Evolutionary conservation across 2,329 filamentous ascomycete species (phyloP).

Genomic region (Rachicladosporium sp.): DNA sequence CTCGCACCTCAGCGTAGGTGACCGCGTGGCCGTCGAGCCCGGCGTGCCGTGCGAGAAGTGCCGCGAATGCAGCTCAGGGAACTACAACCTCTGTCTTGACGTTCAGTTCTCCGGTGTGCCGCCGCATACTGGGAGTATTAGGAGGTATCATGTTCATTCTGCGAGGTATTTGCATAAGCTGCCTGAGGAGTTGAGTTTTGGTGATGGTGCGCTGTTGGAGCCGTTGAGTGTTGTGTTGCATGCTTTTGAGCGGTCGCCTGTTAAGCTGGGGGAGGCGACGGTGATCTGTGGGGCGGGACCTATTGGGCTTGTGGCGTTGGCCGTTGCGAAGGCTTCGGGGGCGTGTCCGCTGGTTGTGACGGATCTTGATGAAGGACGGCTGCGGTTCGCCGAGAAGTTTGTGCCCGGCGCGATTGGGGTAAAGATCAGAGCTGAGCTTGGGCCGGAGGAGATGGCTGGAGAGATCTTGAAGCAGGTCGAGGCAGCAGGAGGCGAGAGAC

Average conservation of each 20-base stretch:
- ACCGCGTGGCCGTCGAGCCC: slow-evolving; percentile 55
- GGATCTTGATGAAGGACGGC: slow-evolving; percentile 66
- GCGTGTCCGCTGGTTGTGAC: slow-evolving; percentile 70
- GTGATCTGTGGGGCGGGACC: slow-evolving; percentile 52
- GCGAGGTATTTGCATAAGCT: slow-evolving; percentile 86
- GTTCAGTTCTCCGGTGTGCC: slow-evolving; percentile 88
- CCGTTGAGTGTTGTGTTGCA: slow-evolving; percentile 36
- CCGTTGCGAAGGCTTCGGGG: slow-evolving; percentile 47
- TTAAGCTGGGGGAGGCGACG: slow-evolving; percentile 24
- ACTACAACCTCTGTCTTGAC: slow-evolving; percentile 77
- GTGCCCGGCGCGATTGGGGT: slow-evolving; percentile 26
- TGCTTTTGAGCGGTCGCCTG: slow-evolving; percentile 27
- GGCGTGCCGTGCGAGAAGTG: slow-evolving; percentile 51
- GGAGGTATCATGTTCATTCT: slow-evolving; percentile 70
- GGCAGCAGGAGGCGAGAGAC: slow-evolving; percentile 14
- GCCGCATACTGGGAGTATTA: slow-evolving; percentile 74
- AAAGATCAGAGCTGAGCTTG: slow-evolving; percentile 12
- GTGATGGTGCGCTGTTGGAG: slow-evolving; percentile 83
- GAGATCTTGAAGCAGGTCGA: slow-evolving; percentile 13
- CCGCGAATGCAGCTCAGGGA: slow-evolving; percentile 58
- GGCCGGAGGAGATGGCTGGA: slow-evolving; percentile 14
- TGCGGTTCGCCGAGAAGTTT: slow-evolving; percentile 66
- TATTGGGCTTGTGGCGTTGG: slow-evolving; percentile 48
- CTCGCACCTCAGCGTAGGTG: slow-evolving; percentile 45
- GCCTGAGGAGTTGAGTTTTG: slow-evolving; percentile 59